Base-by-base conservation (phyloP, 352 stramenopile genomes). In the Phytophthora melonis region DNA sequence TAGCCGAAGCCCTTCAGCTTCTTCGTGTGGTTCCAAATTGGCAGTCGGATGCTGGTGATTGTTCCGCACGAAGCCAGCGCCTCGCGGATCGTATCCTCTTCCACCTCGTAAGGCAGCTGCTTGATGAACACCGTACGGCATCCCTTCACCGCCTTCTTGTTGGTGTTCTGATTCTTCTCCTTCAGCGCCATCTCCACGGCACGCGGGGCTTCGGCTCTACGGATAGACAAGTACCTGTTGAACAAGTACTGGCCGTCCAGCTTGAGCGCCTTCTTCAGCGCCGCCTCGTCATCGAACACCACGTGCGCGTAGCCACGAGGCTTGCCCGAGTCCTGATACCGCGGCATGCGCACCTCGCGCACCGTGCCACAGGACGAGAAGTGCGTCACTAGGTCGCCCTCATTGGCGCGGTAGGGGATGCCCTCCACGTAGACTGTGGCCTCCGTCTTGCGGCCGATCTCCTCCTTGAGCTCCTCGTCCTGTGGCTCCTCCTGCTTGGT, bases 1-100 rank as follows among this genome's bases (percentile, higher is more conserved):
- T 99, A 99, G 41, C 91, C 94, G 86, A 99, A 99, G 56, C 97
- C 97, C 83, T 99, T 99, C 16, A 95, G 86, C 68, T 98, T 95
- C 70, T 97, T 93, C 9, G 91, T 99, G 73, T 97, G 87, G 64
- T 98, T 95, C 88, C 97, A 98, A 50, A 97, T 73, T 11, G 93
- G 91, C 72, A 99, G 77, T 14, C 97, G 92, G 13, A 99, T 88
- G 68, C 95, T 98, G 14, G 87, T 74, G 72, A 99, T 96, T 19
- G 87, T 93, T 11, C 96, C 97, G 63, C 92, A 98, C 27, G 64
- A 85, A 54, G 70, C 83, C 56, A 99, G 95, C 1, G 87, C 88
- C 54, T 95, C 74, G 14, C 82, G 74, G 9, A 99, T 88, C 11
- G 90, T 80, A 25, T 91, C 77, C 54, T 98, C 93, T 58, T 95